Evolutionary conservation across 2,329 filamentous ascomycete genomes (phyloP), one percentile per base, ranked within the genome.

Genomic region (Ophiocordyceps australis): DNA sequence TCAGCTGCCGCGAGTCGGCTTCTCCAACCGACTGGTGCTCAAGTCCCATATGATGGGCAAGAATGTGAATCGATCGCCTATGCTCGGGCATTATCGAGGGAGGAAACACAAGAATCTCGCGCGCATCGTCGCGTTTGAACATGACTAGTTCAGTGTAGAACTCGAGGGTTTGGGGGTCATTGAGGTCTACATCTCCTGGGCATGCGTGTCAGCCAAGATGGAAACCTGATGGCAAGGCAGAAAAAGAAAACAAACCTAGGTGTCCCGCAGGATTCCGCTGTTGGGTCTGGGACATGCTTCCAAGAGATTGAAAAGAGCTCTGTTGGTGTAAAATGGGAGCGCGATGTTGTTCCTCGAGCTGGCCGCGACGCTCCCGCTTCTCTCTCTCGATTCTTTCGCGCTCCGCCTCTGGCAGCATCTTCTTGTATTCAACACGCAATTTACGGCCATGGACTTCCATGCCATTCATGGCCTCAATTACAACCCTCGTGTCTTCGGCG

Each of bases 351-450:
- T 98, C 89, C 51, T 98, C 85, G 9, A 98, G 65, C 52, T 98
- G 89, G 25, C 89, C 89, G 27, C 89, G 74, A 39, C 89, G 79
- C 56, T 95, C 86, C 30, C 89, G 70, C 69, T 95, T 98, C 54
- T 95, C 89, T 5, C 89, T 70, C 51, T 98, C 89, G 38, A 98
- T 95, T 21, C 89, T 71, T 52, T 98, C 89, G 27, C 89, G 71
- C 52, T 95, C 89, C 17, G 85, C 81, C 36, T 91, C 70, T 1
- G 89, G 89, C 5, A 98, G 67, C 89, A 98, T 95, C 58, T 95
- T 95, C 64, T 98, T 98, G 59, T 95, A 98, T 52, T 98, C 89
- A 15, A 98, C 89, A 25, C 89, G 69, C 37, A 98, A 58, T 55
- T 95, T 95, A 32, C 89, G 70, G 23, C 89, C 89, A 46, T 93